Conservation (phyloP, 2,329 filamentous ascomycete genomes). For the Apiospora saccharicola region DNA sequence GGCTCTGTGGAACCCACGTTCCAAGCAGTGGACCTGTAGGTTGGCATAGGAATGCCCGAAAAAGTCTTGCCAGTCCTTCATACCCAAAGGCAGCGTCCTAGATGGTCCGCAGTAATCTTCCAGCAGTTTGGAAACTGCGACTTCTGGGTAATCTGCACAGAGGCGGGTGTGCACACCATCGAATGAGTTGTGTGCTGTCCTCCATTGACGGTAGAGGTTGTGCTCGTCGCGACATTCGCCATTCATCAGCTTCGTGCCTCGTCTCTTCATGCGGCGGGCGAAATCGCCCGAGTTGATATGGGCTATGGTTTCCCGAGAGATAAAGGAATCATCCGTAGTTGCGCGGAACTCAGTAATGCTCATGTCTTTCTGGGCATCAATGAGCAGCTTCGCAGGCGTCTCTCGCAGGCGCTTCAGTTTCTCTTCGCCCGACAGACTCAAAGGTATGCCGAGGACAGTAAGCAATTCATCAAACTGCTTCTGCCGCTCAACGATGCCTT, state of each 20-base stretch:
- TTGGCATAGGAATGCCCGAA: conserved; percentile 28
- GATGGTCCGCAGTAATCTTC: conserved; percentile 24
- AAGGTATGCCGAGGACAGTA: conserved; percentile 25
- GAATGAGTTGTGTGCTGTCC: conserved; percentile 26
- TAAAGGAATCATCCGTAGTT: conserved; percentile 26
- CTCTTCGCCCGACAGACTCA: background rate
- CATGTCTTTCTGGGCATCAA: conserved; percentile 27
- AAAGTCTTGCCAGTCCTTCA: conserved; percentile 27
- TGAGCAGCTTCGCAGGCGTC: conserved; percentile 14
- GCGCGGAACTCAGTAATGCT: conserved; percentile 28
- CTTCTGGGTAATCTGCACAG: conserved; percentile 26
- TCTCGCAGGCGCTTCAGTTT: conserved; percentile 24
- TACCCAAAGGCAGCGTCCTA: conserved; percentile 6
- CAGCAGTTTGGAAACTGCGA: conserved; percentile 18
- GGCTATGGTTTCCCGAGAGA: conserved; percentile 20
- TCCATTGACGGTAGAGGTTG: conserved; percentile 27
- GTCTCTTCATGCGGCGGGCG: conserved; percentile 28
- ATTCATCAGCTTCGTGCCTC: conserved; percentile 28
- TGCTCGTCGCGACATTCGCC: conserved; percentile 29
- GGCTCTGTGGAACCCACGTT: conserved; percentile 27
- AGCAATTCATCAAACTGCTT: conserved; percentile 30
- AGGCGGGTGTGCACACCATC: conserved; percentile 25
- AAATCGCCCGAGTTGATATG: conserved; percentile 28
- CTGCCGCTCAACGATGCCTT: conserved; percentile 31
- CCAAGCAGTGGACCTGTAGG: conserved; percentile 27